Base-by-base conservation (phyloP, 257 asterid genomes). In the Parsonsia alboflavescens region DNA sequence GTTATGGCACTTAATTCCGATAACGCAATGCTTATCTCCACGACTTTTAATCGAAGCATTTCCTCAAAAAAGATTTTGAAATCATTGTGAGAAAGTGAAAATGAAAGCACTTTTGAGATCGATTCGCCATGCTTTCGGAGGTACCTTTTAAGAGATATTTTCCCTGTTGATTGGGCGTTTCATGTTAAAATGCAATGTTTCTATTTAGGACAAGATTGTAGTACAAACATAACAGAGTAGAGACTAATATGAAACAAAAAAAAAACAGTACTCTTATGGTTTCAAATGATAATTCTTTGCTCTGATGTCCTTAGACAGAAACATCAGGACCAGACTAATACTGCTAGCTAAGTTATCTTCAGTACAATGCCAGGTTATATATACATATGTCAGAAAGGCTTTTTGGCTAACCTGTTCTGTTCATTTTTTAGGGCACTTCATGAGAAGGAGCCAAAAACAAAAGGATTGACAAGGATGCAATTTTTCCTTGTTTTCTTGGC, bases 391-490 rank as follows among this genome's bases (percentile, higher is more conserved):
- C 68, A 26, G 6, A 28, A 28, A 22, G 62, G 41, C 13, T 22
- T 39, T 16, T 63, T 42, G 33, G 53, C 69, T 73, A 26, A 57
- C 21, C 3, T 57, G 19, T 41, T 9, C 22, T 10, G 3, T 12
- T 42, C 50, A 15, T 54, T 5, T 19, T 78, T 63, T 90, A 95
- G 99, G 88, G 98, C 99, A 75, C 97, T 95, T 72, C 99, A 95
- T 50, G 99, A 95, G 74, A 95, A 73, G 82, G 99, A 95, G 67
- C 19, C 80, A 5, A 90, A 88, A 79, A n/a, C 88, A 30, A 71
- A 81, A 76, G 93, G 97, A 53, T 76, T 90, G 87, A 84, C 98
- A 3, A 85, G 99, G 82, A 95, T 95, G 97, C 22, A 73, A 67
- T 95, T 95, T 80, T 95, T 95, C 87, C 98, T 95, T 26, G 58